phyloP scores from a whole-genome alignment of 1,284 basidiomycete species.

The Porogramme epimiltina region DNA sequence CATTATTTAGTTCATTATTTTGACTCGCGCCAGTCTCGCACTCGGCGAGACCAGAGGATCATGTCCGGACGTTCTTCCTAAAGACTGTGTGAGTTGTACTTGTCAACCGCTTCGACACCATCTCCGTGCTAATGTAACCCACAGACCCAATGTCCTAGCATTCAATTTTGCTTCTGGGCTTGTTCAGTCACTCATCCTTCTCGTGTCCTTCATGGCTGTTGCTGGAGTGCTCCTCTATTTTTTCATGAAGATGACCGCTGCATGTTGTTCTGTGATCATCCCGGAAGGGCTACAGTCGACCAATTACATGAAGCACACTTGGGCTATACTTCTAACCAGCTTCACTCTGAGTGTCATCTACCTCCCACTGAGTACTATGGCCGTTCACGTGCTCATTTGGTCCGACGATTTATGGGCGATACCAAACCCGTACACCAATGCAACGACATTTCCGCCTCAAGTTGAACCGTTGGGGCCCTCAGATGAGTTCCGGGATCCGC shows the following conservation, averaged over 20 bases:
- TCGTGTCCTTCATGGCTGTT: slow-evolving; percentile 56
- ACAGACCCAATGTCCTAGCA: slow-evolving; percentile 69
- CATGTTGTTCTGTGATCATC: slow-evolving; percentile 48
- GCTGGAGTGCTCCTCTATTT: slow-evolving; percentile 54
- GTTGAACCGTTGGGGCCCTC: slow-evolving; percentile 55
- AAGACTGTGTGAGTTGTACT: slow-evolving; percentile 68
- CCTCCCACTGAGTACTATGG: slow-evolving; percentile 71
- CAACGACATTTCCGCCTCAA: slow-evolving; percentile 50
- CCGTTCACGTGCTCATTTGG: slow-evolving; percentile 72
- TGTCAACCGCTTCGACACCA: background rate
- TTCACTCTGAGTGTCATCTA: slow-evolving; percentile 68
- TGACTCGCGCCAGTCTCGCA: slow-evolving; percentile 40
- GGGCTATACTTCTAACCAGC: slow-evolving; percentile 58
- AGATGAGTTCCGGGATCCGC: slow-evolving; percentile 57
- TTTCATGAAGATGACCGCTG: slow-evolving; percentile 52
- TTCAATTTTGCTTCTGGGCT: slow-evolving; percentile 64
- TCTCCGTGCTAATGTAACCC: slow-evolving; percentile 13
- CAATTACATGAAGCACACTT: slow-evolving; percentile 43
- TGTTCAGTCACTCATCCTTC: slow-evolving; percentile 53
- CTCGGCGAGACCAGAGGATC: slow-evolving; percentile 39
- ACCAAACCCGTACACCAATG: slow-evolving; percentile 66
- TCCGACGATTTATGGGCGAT: slow-evolving; percentile 75
- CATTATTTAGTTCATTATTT: background rate
- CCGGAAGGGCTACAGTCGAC: slow-evolving; percentile 59
- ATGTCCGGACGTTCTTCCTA: slow-evolving; percentile 60